These are phyloP conservation scores for Hibiscus syriacus DNA, from an alignment of 345 rosid species.

Conservation along the genomic window DNA sequence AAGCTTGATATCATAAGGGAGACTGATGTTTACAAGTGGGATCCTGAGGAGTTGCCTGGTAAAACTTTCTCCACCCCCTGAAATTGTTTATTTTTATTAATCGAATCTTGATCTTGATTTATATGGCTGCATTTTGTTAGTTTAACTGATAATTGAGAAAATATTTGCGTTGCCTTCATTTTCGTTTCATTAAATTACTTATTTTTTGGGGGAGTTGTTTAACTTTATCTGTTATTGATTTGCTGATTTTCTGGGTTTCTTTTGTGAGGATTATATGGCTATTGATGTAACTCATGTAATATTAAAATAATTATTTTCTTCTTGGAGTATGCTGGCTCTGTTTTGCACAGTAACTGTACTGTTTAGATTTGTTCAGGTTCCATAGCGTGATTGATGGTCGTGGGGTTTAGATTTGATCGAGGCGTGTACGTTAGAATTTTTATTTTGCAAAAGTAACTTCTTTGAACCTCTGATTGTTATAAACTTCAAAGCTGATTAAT, in stretches of 20 bases:
- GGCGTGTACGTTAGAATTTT: no score
- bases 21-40: conserved; percentile 77
- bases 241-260: no score
- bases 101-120: background rate
- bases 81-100: background rate
- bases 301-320: no score
- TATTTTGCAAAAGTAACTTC: background rate
- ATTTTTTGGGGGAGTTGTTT: no score
- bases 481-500: background rate
- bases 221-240: no score
- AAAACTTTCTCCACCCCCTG: background rate
- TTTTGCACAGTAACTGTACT: background rate
- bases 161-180: background rate
- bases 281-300: no score
- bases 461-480: background rate
- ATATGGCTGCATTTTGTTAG: background rate
- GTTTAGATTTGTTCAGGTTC: no score
- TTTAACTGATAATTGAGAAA: background rate
- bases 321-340: background rate
- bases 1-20: conserved; percentile 56
- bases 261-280: no score
- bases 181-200: background rate
- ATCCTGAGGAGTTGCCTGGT: no score
- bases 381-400: no score
- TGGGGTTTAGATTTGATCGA: no score